phyloP scores from a whole-genome alignment of 371 early-diverging fungal species.

The Lichtheimia corymbifera region DNA sequence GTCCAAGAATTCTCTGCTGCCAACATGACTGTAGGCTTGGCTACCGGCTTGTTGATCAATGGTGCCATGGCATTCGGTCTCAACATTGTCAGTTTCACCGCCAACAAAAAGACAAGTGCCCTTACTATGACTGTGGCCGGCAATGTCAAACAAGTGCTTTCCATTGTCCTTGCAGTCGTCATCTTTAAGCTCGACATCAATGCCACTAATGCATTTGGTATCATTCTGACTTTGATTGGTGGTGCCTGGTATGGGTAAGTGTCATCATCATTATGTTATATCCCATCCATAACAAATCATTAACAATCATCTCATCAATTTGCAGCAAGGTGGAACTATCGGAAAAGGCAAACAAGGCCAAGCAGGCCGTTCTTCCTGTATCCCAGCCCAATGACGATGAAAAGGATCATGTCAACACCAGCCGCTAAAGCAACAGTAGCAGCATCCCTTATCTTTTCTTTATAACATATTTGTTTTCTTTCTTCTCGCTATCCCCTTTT shows the following conservation, averaged over 20 bases:
- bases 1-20: constrained; percentile 52
- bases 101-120: constrained; percentile 83
- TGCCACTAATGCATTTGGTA: constrained; percentile 70
- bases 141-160: constrained; percentile 89
- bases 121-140: constrained; percentile 89
- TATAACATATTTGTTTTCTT: too few species aligned
- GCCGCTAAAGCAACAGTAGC: not conserved
- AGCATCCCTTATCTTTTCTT: too few species aligned
- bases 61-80: constrained; percentile 84
- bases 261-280: not conserved
- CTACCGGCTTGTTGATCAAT: constrained; percentile 68
- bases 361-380: constrained; percentile 4
- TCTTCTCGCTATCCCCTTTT: too few species aligned
- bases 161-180: constrained; percentile 75
- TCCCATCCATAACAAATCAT: too few species aligned
- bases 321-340: constrained; percentile 15
- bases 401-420: constrained; percentile 6
- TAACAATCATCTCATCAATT: too few species aligned
- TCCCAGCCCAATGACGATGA: not conserved
- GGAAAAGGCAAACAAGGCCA: constrained; percentile 9
- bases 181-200: constrained; percentile 75
- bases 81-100: constrained; percentile 82
- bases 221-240: constrained; percentile 76
- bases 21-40: constrained; percentile 44
- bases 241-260: constrained; percentile 67